Evolutionary conservation across 805 yeast genomes (phyloP).

Genomic region (Hanseniaspora vineae): DNA sequence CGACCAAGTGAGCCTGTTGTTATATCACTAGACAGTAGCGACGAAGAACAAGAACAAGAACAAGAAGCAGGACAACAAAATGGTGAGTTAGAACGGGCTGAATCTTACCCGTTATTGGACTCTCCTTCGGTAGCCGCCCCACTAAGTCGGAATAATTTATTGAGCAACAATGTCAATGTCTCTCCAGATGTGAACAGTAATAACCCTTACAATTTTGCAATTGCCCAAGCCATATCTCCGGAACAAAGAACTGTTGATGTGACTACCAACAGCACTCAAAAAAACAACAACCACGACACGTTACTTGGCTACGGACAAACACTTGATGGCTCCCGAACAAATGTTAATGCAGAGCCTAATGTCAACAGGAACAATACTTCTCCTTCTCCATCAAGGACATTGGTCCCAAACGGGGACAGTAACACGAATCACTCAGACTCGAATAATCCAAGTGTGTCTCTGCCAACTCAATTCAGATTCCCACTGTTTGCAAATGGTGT

Average conservation of each 20-base stretch:
- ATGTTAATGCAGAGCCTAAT: no score
- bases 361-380: not conserved
- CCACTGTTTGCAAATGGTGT: not conserved
- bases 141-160: no score
- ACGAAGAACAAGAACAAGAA: conserved; percentile 26
- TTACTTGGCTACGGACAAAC: not conserved
- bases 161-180: no score
- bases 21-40: conserved; percentile 39
- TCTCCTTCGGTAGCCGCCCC: not conserved
- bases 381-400: not conserved
- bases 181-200: no score
- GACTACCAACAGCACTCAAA: not conserved
- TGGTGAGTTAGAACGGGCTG: not conserved
- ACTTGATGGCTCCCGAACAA: not conserved
- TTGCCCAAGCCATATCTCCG: not conserved
- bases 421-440: no score
- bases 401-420: not conserved
- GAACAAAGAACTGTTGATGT: not conserved
- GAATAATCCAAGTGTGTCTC: no score
- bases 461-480: not conserved
- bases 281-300: not conserved
- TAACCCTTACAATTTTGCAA: not conserved
- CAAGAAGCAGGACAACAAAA: not conserved
- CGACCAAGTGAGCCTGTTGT: conserved; percentile 25
- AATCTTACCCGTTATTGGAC: not conserved